Evolutionary conservation across 768 basidiomycete species (phyloP).

Genomic region (Collybiopsis confluens): DNA sequence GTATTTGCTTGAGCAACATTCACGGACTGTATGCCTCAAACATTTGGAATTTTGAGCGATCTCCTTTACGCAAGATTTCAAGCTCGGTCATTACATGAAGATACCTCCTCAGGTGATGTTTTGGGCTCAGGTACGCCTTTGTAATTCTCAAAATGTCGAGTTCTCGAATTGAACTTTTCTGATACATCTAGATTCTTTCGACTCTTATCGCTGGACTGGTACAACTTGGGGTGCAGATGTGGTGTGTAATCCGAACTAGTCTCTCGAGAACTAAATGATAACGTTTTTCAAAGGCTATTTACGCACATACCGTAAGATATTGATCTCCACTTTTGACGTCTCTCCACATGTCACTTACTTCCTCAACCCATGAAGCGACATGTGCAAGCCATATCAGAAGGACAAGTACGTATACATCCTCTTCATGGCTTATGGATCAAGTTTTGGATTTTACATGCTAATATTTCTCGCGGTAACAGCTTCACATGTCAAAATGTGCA

Average conservation of each 20-base stretch:
- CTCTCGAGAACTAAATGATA: not conserved
- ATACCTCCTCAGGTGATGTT: constrained; percentile 55
- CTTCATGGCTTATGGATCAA: not conserved
- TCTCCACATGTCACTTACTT: constrained; percentile 8
- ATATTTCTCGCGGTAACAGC: constrained; percentile 19
- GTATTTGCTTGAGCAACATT: no score
- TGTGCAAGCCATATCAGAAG: constrained; percentile 42
- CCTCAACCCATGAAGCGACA: constrained; percentile 26
- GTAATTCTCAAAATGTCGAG: constrained; percentile 9
- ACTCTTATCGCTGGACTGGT: constrained; percentile 57
- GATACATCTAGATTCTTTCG: constrained; percentile 46
- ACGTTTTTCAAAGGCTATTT: constrained; percentile 46
- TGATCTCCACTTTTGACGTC: constrained; percentile 6
- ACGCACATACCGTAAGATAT: constrained; percentile 35
- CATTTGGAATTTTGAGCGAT: no score
- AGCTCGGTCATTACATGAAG: constrained; percentile 32
- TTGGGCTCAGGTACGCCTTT: constrained; percentile 21
- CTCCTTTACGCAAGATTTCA: constrained; percentile 45
- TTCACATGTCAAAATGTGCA: constrained; percentile 50
- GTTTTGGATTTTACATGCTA: no score
- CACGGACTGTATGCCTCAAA: no score
- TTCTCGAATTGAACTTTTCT: no score
- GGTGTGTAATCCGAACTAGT: constrained; percentile 22
- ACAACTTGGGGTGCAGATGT: constrained; percentile 60
- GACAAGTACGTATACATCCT: constrained; percentile 30